phyloP scores from a whole-genome alignment of 176 grass and related monocot species.

The Dendrocalamus sinicus region DNA sequence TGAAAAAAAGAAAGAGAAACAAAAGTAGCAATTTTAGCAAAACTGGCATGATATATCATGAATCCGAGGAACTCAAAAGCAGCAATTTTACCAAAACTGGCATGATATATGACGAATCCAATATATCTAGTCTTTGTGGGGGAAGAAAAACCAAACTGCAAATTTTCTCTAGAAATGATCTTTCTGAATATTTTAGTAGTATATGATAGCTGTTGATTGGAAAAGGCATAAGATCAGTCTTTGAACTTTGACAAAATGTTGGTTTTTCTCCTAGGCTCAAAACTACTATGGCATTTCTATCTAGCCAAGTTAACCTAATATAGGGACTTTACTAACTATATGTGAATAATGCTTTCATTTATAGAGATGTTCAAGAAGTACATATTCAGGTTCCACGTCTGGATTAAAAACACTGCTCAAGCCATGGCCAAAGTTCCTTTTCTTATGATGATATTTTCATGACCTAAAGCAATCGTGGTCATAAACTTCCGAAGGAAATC shows the following conservation, averaged over 20 bases:
- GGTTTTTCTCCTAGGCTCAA: background rate
- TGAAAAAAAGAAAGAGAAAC: slow-evolving; percentile 37
- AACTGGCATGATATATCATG: background rate
- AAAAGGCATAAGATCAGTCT: background rate
- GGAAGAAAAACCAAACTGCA: background rate
- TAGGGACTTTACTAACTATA: background rate
- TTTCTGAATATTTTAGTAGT: background rate
- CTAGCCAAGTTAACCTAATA: background rate
- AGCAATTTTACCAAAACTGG: background rate
- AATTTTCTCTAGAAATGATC: background rate
- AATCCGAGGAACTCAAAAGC: background rate
- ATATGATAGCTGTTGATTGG: background rate
- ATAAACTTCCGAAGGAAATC: too few species aligned
- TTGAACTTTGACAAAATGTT: background rate
- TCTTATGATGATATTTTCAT: too few species aligned
- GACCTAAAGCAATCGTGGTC: too few species aligned
- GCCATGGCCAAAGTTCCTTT: too few species aligned
- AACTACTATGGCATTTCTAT: background rate
- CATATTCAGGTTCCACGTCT: background rate
- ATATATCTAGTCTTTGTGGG: background rate
- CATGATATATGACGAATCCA: background rate
- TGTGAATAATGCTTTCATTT: background rate
- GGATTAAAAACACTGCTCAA: background rate
- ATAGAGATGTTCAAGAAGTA: background rate
- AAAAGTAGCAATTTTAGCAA: background rate